A percentile compares a stretch with the other conserved stretches of the same genome.
These are phyloP conservation scores for Asclepias syriaca DNA, from an alignment of 257 asterid species.

Conservation along the genomic window DNA sequence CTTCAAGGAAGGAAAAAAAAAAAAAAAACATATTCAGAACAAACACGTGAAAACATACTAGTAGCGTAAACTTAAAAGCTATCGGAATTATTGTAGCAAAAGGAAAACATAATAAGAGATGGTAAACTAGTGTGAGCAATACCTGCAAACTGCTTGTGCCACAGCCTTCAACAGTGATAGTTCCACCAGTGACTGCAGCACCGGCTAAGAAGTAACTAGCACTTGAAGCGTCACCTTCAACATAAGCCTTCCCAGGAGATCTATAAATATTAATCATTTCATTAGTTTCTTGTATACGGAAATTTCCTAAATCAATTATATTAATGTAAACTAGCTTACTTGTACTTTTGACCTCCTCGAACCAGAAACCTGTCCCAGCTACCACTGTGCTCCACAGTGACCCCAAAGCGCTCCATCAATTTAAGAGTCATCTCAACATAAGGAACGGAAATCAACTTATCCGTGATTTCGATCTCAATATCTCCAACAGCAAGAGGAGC, in stretches of 20 bases:
- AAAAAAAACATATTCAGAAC: constrained; percentile 1
- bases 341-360: constrained; percentile 90
- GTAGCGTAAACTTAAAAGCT: not conserved
- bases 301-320: constrained; percentile 14
- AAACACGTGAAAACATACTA: not conserved
- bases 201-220: constrained; percentile 99
- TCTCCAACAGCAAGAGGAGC: constrained; percentile 91
- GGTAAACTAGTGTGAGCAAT: not conserved
- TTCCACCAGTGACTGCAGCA: constrained; percentile 96
- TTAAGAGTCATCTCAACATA: constrained; percentile 97
- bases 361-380: constrained; percentile 86
- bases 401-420: constrained; percentile 98
- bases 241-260: constrained; percentile 94
- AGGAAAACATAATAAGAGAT: not conserved
- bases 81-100: not conserved
- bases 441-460: constrained; percentile 90
- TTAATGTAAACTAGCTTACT: constrained; percentile 41
- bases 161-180: constrained; percentile 91
- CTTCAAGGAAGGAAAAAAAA: constrained; percentile 31
- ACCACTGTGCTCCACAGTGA: constrained; percentile 72
- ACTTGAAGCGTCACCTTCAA: constrained; percentile 99
- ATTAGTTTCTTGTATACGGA: constrained; percentile 13
- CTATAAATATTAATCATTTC: constrained; percentile 25
- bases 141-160: constrained; percentile 99
- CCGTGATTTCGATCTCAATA: constrained; percentile 87